Percentiles rank a stretch among this genome's conserved stretches.
Evolutionary conservation across 23 red algal genomes (phyloP).

Genomic region (Gracilaria gracilis): DNA sequence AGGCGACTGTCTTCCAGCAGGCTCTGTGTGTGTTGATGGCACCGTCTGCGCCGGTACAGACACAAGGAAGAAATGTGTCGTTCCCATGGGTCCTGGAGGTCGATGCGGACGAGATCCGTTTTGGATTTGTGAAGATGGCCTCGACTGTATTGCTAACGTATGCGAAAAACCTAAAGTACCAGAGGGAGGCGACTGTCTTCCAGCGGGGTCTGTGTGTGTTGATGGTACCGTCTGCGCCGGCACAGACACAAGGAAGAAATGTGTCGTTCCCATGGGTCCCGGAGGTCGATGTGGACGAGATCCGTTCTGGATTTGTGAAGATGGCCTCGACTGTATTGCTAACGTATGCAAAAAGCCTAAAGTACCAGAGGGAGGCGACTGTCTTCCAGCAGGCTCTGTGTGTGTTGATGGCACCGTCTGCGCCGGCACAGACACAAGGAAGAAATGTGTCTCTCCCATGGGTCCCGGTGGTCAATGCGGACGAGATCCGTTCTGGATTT

Average conservation of each 20-base stretch:
- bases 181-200: not conserved
- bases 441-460: conserved; percentile 42
- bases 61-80: conserved; percentile 45
- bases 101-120: conserved; percentile 3
- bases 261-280: conserved; percentile 28
- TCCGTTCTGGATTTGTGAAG: conserved; percentile 40
- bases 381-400: not conserved
- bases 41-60: conserved; percentile 37
- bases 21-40: conserved; percentile 15
- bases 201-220: conserved; percentile 3
- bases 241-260: not conserved
- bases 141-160: conserved; percentile 1
- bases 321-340: conserved; percentile 1
- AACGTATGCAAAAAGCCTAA: not conserved
- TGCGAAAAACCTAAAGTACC: conserved; percentile 4
- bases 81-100: not conserved
- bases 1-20: conserved; percentile 30
- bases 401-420: conserved; percentile 51
- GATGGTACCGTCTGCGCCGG: conserved; percentile 2
- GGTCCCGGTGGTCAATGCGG: not conserved
- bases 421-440: conserved; percentile 11
- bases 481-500: conserved; percentile 33
- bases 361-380: not conserved
- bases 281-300: conserved; percentile 6
- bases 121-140: conserved; percentile 13